Evolutionary conservation across 2,329 filamentous ascomycete genomes (phyloP).

Genomic region (Phaeosphaeriaceae sp.): DNA sequence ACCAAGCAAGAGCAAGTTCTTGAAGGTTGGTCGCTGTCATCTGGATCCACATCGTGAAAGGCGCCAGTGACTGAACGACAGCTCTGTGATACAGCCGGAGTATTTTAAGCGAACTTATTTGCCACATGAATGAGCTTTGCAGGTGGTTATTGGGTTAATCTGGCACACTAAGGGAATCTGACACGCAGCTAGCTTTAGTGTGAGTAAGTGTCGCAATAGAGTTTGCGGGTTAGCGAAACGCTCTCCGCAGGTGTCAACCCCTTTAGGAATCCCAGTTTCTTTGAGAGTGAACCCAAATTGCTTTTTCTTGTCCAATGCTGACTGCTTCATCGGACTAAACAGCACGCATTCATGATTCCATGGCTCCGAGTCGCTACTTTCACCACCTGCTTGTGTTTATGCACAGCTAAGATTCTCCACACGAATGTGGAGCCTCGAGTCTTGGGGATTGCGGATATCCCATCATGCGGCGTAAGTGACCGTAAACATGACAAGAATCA

Average conservation of each 20-base stretch:
- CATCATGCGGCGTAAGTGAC: slow-evolving; percentile 18
- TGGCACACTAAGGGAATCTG: slow-evolving; percentile 1
- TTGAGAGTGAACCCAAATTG: background rate
- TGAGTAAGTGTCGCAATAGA: background rate
- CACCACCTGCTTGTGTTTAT: background rate
- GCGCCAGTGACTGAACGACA: background rate
- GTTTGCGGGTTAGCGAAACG: background rate
- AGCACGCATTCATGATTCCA: background rate
- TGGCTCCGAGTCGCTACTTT: background rate
- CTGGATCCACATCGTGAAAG: background rate
- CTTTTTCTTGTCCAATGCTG: background rate
- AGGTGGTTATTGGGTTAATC: background rate
- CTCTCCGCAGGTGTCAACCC: background rate
- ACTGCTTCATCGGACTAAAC: background rate
- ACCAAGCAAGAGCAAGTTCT: no score
- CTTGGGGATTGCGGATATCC: slow-evolving; percentile 15
- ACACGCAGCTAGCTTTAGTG: background rate
- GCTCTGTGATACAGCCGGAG: background rate
- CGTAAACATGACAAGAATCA: background rate
- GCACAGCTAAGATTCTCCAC: background rate
- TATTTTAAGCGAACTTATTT: background rate
- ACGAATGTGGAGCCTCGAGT: background rate
- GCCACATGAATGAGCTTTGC: background rate
- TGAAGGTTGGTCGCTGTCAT: background rate
- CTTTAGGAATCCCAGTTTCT: background rate